These are phyloP conservation scores for Fraxinus sp. DNA, from an alignment of 305 asterid species.

Conservation along the genomic window DNA sequence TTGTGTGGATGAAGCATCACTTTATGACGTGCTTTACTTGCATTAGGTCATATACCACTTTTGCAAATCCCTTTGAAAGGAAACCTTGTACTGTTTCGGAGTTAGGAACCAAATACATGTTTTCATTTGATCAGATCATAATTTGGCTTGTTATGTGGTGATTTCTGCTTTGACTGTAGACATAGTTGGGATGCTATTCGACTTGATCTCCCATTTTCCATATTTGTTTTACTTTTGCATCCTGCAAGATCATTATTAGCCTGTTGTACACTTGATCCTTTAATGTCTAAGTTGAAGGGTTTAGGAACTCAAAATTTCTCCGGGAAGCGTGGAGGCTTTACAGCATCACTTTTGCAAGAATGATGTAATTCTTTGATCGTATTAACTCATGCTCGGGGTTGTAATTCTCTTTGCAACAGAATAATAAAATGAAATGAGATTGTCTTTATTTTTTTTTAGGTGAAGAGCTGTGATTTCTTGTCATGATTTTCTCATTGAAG, in stretches of 20 bases:
- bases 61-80: background rate
- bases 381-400: background rate
- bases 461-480: background rate
- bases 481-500: background rate
- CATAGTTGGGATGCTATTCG: background rate
- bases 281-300: background rate
- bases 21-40: background rate
- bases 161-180: background rate
- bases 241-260: background rate
- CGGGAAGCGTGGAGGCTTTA: background rate
- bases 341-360: background rate
- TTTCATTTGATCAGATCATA: background rate
- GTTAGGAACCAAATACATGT: background rate
- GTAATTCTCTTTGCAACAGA: background rate
- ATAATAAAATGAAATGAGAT: background rate
- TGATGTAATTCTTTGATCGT: background rate
- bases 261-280: slow-evolving; percentile 1
- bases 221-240: background rate
- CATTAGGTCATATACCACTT: background rate
- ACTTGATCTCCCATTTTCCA: background rate
- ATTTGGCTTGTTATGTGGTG: background rate
- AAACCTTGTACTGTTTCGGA: background rate
- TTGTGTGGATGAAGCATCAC: background rate
- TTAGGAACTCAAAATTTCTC: background rate
- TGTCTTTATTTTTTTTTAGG: background rate